Evolutionary conservation across 164 flowering plant species (phyloP), one percentile per base, ranked within the genome.

Genomic region (Houttuynia cordata): DNA sequence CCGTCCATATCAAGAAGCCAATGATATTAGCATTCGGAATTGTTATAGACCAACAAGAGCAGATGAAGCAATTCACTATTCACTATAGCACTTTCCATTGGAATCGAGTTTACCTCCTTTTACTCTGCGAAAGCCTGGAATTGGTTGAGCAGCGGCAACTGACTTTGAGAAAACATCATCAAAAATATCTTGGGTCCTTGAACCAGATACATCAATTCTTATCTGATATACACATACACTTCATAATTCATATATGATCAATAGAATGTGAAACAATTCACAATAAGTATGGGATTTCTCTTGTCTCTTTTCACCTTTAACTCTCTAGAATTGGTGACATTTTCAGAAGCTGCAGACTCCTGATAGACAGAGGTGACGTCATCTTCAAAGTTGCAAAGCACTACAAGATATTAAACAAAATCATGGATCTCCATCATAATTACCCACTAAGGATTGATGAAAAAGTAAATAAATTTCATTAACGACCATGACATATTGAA

Each of bases 61-160:
- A 17, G 12, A 45, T 45, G 17, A 45, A 45, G 49, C 49, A 45
- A 10, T n/a, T n/a, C 49, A 3, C 37, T 2, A 30, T 6, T 30
- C 37, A 30, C 58, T 1, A 56, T 13, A 56, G 6, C 13, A 56
- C 12, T 50, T 60, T 21, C 9, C 19, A 20, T 51, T 0, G 47
- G 39, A 25, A 18, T 14, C 13, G 39, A 61, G 15, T 55, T 62
- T 64, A 85, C 96, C 96, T 76, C 96, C 91, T 78, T 87, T 87
- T 14, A 73, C 83, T 69, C 89, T 79, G 57, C 89, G 81, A 72
- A 87, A 87, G 22, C 91, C 96, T 21, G 89, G 89, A 62, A 87
- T 85, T 55, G 89, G 96, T 69, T 87, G 96, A 24, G 91, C 91
- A 49, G 70, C 96, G 70, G 76, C 83, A 59, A 85, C 96, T 81